Percentiles rank a stretch among this genome's conserved stretches.
phyloP scores from a whole-genome alignment of 495 filamentous ascomycete species.

The Penicillium parvum region DNA sequence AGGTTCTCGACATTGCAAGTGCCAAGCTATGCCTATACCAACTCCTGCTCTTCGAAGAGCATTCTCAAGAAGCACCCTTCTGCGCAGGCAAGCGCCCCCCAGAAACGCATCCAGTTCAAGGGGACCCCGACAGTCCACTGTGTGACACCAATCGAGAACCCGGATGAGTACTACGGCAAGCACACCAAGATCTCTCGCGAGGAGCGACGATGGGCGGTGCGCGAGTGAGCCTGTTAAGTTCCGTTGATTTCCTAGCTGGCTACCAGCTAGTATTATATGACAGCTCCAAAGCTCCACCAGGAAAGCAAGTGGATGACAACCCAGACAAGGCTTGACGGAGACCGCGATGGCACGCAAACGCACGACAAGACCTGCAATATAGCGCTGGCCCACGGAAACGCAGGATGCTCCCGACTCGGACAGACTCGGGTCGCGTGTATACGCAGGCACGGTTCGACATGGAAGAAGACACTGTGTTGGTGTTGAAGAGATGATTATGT shows the following conservation, averaged over 20 bases:
- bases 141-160: conserved; percentile 49
- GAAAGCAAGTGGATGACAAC: too few species aligned
- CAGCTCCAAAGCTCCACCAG: too few species aligned
- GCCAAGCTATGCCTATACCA: conserved; percentile 41
- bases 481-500: conserved; percentile 23
- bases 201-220: conserved; percentile 45
- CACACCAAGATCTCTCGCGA: conserved; percentile 48
- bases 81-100: conserved; percentile 9
- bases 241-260: background rate
- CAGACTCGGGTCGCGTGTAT: background rate
- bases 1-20: conserved; percentile 42
- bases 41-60: conserved; percentile 47
- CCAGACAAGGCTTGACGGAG: too few species aligned
- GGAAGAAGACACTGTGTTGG: conserved; percentile 18
- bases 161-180: conserved; percentile 50
- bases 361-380: too few species aligned
- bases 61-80: conserved; percentile 46
- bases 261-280: too few species aligned
- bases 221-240: conserved; percentile 23
- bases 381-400: too few species aligned
- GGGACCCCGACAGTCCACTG: conserved; percentile 47
- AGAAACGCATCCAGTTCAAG: conserved; percentile 46
- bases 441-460: conserved; percentile 3
- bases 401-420: too few species aligned
- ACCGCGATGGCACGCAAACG: too few species aligned